Evolutionary conservation across 2,329 filamentous ascomycete genomes (phyloP).

Genomic region (Blastomyces silverae): DNA sequence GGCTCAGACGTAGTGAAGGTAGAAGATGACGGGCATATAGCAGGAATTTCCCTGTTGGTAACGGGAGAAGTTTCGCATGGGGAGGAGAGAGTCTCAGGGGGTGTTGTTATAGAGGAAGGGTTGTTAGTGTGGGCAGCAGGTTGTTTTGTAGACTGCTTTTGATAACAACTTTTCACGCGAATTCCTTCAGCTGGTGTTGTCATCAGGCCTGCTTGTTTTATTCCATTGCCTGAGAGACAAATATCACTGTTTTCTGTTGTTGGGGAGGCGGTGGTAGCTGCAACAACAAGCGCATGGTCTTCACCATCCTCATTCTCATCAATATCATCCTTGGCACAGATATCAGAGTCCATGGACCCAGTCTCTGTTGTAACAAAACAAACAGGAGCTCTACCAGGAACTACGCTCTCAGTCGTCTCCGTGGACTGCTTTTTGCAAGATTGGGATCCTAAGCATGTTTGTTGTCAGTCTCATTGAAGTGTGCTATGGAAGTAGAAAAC

Average conservation of each 20-base stretch:
- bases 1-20: background rate
- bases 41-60: background rate
- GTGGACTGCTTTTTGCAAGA: slow-evolving; percentile 19
- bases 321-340: background rate
- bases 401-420: slow-evolving; percentile 18
- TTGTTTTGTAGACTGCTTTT: background rate
- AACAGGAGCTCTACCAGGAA: slow-evolving; percentile 20
- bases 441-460: slow-evolving; percentile 7
- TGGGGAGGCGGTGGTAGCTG: background rate
- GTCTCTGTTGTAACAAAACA: slow-evolving; percentile 13
- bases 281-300: background rate
- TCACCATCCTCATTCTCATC: background rate
- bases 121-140: background rate
- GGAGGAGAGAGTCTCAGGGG: background rate
- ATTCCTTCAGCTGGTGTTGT: background rate
- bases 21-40: background rate
- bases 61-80: background rate
- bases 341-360: slow-evolving; percentile 8
- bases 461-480: slow-evolving; percentile 4
- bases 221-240: background rate
- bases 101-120: background rate
- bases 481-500: background rate
- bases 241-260: slow-evolving; percentile 2
- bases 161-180: background rate
- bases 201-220: background rate